phyloP scores from a whole-genome alignment of 2,329 filamentous ascomycete species.

The Xylaria sp. region DNA sequence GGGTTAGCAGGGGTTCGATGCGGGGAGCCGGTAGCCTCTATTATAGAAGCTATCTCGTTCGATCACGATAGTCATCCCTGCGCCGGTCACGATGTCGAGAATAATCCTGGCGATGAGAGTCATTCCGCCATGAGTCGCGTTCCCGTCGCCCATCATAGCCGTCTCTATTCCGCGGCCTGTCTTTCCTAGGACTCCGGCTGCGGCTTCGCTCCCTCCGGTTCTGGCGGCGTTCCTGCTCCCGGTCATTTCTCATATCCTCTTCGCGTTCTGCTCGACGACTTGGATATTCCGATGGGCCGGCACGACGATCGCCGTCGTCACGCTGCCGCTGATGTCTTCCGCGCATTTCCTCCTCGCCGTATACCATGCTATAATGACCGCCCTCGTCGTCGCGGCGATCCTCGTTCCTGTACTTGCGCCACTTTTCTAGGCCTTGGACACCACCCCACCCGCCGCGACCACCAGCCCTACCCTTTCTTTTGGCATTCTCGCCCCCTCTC shows the following conservation, averaged over 20 bases:
- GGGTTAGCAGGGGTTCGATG: not conserved
- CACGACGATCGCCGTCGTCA: slow-evolving; percentile 41
- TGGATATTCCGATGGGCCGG: slow-evolving; percentile 27
- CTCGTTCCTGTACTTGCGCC: slow-evolving; percentile 83
- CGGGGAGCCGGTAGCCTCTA: not conserved
- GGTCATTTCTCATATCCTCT: slow-evolving; percentile 22
- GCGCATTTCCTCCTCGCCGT: slow-evolving; percentile 73
- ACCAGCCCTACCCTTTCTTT: slow-evolving; percentile 59
- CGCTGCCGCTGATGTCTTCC: slow-evolving; percentile 53
- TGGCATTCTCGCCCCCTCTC: slow-evolving; percentile 83
- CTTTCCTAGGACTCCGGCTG: slow-evolving; percentile 42
- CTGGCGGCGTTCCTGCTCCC: slow-evolving; percentile 34
- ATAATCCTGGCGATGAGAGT: slow-evolving; percentile 33
- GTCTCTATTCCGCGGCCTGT: slow-evolving; percentile 27
- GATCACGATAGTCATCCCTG: slow-evolving; percentile 29
- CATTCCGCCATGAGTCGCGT: slow-evolving; percentile 32
- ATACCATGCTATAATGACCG: slow-evolving; percentile 76
- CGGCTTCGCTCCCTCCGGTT: slow-evolving; percentile 32
- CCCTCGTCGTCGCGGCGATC: slow-evolving; percentile 54
- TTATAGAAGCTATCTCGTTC: slow-evolving; percentile 30
- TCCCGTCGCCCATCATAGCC: slow-evolving; percentile 28
- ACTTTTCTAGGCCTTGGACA: slow-evolving; percentile 85
- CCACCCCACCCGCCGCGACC: slow-evolving; percentile 84
- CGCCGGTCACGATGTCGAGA: slow-evolving; percentile 30
- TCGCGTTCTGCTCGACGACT: slow-evolving; percentile 17